phyloP scores from a whole-genome alignment of 768 basidiomycete species.

The Hemileccinum rubropunctum region DNA sequence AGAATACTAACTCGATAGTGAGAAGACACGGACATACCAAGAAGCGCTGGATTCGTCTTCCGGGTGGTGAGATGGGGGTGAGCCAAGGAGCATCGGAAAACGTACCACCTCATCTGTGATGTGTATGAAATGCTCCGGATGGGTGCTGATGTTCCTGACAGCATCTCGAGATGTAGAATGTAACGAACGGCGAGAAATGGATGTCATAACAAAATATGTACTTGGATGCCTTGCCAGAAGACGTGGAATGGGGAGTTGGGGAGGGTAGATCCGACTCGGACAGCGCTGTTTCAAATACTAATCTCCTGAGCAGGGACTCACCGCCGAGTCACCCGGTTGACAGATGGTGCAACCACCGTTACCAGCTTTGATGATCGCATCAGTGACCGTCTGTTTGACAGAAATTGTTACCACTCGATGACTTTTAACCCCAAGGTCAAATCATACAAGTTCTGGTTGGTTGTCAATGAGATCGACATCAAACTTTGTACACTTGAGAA shows the following conservation, averaged over 20 bases:
- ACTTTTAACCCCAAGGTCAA: too few species aligned
- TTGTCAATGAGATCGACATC: too few species aligned
- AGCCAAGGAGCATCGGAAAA: neutral
- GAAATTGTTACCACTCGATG: too few species aligned
- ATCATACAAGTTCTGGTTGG: too few species aligned
- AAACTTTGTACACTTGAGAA: too few species aligned
- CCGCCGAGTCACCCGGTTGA: too few species aligned
- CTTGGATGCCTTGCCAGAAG: slow-evolving; percentile 9
- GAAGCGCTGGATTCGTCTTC: slow-evolving; percentile 15
- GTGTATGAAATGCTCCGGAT: slow-evolving; percentile 6
- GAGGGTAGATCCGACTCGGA: too few species aligned
- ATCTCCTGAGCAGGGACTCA: too few species aligned
- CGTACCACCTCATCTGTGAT: slow-evolving; percentile 20
- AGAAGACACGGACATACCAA: slow-evolving; percentile 9
- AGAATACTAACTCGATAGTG: neutral
- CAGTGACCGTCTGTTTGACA: too few species aligned
- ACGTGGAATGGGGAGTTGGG: neutral
- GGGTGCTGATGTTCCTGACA: neutral
- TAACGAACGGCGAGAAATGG: neutral
- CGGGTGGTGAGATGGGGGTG: neutral
- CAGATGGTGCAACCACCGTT: too few species aligned
- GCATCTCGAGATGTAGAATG: neutral
- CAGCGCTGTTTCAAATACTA: neutral
- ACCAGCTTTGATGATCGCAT: too few species aligned
- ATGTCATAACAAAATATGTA: neutral